Conservation (phyloP, 768 basidiomycete species). For the Lactifluus volemus region DNA sequence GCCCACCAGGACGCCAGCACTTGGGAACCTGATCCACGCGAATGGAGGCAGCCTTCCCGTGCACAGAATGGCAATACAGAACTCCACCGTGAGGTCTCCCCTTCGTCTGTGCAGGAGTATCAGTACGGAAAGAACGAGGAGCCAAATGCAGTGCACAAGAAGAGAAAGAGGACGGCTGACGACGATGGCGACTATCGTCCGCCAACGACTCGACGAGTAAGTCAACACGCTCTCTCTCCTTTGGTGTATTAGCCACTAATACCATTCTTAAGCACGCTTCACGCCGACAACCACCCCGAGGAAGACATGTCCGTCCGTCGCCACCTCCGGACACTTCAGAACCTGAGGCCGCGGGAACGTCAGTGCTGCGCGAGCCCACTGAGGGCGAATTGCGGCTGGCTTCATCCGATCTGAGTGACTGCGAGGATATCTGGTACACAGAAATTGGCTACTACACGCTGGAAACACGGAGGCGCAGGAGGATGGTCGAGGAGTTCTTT, state of each 20-base stretch:
- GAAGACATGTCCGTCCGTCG: conserved; percentile 24
- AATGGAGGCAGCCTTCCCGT: conserved; percentile 33
- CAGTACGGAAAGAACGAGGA: conserved; percentile 21
- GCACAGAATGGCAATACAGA: conserved; percentile 32
- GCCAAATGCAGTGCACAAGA: conserved; percentile 28
- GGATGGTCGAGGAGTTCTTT: conserved; percentile 67
- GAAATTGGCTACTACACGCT: conserved; percentile 62
- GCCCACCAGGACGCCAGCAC: conserved; percentile 32
- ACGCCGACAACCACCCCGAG: conserved; percentile 33
- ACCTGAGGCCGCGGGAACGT: conserved; percentile 26
- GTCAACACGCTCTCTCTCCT: conserved; percentile 24
- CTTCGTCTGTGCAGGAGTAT: conserved; percentile 24
- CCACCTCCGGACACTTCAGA: conserved; percentile 20
- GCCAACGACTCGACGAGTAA: conserved; percentile 46
- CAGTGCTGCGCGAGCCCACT: conserved; percentile 26
- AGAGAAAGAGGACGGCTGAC: conserved; percentile 40
- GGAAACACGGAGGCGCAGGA: conserved; percentile 65
- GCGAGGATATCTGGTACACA: conserved; percentile 63
- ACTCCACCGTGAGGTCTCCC: conserved; percentile 25
- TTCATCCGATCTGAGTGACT: conserved; percentile 79
- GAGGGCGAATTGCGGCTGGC: conserved; percentile 38
- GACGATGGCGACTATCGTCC: conserved; percentile 52
- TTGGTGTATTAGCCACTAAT: not conserved
- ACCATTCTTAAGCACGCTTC: conserved; percentile 20
- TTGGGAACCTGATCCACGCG: conserved; percentile 32